These are phyloP conservation scores for Juglanconis juglandina DNA, from an alignment of 2,329 filamentous ascomycete species.

Conservation along the genomic window DNA sequence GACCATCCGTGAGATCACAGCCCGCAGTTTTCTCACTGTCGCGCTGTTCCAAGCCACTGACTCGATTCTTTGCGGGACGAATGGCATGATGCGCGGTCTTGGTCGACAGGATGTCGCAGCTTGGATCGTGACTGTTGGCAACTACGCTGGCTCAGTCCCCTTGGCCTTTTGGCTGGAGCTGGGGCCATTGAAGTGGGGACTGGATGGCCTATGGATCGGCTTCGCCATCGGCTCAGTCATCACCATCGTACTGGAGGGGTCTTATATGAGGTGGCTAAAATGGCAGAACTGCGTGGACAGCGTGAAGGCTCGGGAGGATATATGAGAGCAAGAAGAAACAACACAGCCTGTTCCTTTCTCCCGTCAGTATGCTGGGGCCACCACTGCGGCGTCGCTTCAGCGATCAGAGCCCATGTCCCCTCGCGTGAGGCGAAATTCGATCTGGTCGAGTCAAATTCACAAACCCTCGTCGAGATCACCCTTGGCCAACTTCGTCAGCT, in stretches of 20 bases:
- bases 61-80: conserved; percentile 32
- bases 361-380: too few relatives aligned
- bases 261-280: conserved; percentile 28
- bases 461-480: too few relatives aligned
- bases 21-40: conserved; percentile 30
- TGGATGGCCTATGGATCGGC: conserved; percentile 35
- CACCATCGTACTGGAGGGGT: conserved; percentile 29
- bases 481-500: too few relatives aligned
- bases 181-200: conserved; percentile 26
- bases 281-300: conserved; percentile 17
- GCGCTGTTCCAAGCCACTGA: conserved; percentile 34
- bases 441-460: too few relatives aligned
- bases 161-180: conserved; percentile 37
- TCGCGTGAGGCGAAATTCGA: too few relatives aligned
- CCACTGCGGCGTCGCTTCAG: too few relatives aligned
- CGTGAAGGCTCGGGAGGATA: conserved; percentile 14
- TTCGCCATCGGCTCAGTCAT: conserved; percentile 32
- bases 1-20: conserved; percentile 27
- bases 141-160: conserved; percentile 37
- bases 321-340: background rate
- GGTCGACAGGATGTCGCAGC: conserved; percentile 36
- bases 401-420: too few relatives aligned
- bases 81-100: conserved; percentile 37
- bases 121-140: conserved; percentile 33
- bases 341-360: too few relatives aligned